Conservation (phyloP, 1,139 yeast species). For the Debaryomyces fabryi region DNA sequence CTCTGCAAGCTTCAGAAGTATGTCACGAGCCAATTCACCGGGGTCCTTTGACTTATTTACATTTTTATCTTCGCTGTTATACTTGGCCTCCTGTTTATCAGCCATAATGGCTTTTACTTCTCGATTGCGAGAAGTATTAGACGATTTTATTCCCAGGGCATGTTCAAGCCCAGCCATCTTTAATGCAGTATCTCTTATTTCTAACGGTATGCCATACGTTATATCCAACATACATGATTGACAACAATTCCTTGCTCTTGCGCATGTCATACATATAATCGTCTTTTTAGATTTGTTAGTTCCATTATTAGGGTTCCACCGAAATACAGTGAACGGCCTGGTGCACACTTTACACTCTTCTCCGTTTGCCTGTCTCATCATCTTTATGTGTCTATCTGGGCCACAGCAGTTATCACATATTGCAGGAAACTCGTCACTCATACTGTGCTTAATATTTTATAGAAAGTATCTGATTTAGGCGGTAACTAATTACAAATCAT, state of each 20-base stretch:
- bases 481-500: not conserved
- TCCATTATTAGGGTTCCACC: constrained; percentile 59
- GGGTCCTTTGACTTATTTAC: constrained; percentile 20
- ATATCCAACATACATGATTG: constrained; percentile 86
- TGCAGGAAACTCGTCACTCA: constrained; percentile 50
- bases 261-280: constrained; percentile 74
- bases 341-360: constrained; percentile 81
- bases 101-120: constrained; percentile 49
- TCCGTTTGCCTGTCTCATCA: constrained; percentile 75
- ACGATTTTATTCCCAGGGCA: constrained; percentile 13
- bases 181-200: constrained; percentile 79
- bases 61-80: constrained; percentile 18
- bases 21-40: constrained; percentile 29
- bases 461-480: not conserved
- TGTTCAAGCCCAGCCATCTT: constrained; percentile 66
- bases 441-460: not conserved
- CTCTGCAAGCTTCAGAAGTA: constrained; percentile 45
- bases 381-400: constrained; percentile 59
- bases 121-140: constrained; percentile 26
- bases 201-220: constrained; percentile 75
- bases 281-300: constrained; percentile 50
- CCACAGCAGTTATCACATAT: constrained; percentile 80
- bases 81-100: constrained; percentile 35
- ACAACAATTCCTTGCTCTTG: constrained; percentile 79
- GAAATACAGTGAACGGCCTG: constrained; percentile 77